A percentile compares a stretch with the other conserved stretches of the same genome.
These are phyloP conservation scores for Colletotrichum falcatum DNA, from an alignment of 2,329 filamentous ascomycete species.

Conservation along the genomic window DNA sequence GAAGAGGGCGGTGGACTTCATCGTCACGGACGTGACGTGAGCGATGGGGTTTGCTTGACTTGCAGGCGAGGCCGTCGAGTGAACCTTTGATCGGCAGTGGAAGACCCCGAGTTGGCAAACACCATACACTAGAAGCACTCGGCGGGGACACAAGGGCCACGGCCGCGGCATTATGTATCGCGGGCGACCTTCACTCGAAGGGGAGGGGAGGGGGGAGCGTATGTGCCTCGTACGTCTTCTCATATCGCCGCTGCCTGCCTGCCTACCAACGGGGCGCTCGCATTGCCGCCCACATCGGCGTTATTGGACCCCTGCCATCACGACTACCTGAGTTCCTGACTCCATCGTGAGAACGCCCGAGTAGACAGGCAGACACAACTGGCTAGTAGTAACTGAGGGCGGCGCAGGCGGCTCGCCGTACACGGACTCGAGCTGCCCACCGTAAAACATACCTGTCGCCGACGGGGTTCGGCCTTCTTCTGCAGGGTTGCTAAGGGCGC, in stretches of 20 bases:
- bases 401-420: constrained; percentile 11
- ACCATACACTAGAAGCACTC: constrained; percentile 4
- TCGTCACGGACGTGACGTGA: constrained; percentile 22
- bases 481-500: constrained; percentile 33
- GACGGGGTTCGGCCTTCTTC: constrained; percentile 2
- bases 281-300: constrained; percentile 4
- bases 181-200: constrained; percentile 13
- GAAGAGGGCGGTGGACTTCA: constrained; percentile 25
- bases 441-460: constrained; percentile 3
- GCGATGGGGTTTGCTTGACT: neutral
- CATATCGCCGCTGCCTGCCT: neutral
- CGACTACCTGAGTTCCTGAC: constrained; percentile 21
- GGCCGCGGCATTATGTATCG: constrained; percentile 36
- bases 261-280: constrained; percentile 16
- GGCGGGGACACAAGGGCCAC: neutral
- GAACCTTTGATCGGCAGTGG: constrained; percentile 17
- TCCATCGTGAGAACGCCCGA: constrained; percentile 29
- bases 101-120: neutral
- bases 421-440: constrained; percentile 5
- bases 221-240: neutral
- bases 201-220: neutral
- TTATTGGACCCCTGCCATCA: constrained; percentile 13
- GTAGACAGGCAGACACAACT: constrained; percentile 5
- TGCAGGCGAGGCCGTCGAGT: constrained; percentile 4
- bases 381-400: constrained; percentile 9